Percentiles rank a stretch among this genome's conserved stretches.
Evolutionary conservation across 805 yeast species (phyloP).

Genomic region (Sugiyamaella marilandica): DNA sequence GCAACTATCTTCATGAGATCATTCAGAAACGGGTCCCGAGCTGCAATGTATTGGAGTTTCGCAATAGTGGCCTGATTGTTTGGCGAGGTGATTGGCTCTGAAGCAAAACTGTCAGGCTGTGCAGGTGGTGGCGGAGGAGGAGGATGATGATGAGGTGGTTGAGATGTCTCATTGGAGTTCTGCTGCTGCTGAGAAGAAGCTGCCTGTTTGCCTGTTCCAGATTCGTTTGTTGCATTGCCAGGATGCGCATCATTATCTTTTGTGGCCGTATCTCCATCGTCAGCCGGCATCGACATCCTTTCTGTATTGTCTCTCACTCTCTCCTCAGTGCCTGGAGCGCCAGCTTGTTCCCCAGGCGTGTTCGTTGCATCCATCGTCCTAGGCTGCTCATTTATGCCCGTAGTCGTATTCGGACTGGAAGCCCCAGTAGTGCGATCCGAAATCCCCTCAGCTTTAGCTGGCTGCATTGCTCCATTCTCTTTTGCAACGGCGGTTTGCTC

Average conservation of each 20-base stretch:
- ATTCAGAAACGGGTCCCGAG: slow-evolving; percentile 61
- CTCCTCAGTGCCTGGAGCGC: neutral
- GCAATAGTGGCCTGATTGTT: slow-evolving; percentile 74
- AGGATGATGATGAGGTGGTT: neutral
- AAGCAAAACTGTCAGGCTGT: slow-evolving; percentile 15
- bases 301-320: neutral
- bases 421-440: neutral
- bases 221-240: neutral
- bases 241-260: neutral
- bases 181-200: neutral
- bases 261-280: neutral
- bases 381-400: neutral
- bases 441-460: no score
- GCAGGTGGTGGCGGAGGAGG: slow-evolving; percentile 9
- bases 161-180: neutral
- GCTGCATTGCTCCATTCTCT: neutral
- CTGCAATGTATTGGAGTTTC: slow-evolving; percentile 77
- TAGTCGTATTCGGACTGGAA: neutral
- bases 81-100: slow-evolving; percentile 14
- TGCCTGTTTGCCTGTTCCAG: neutral
- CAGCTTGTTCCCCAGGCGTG: no score
- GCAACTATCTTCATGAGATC: slow-evolving; percentile 82
- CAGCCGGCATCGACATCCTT: neutral
- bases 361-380: neutral
- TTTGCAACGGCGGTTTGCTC: neutral